These are phyloP conservation scores for Aureobasidium musti DNA, from an alignment of 2,329 filamentous ascomycete species.

Conservation along the genomic window DNA sequence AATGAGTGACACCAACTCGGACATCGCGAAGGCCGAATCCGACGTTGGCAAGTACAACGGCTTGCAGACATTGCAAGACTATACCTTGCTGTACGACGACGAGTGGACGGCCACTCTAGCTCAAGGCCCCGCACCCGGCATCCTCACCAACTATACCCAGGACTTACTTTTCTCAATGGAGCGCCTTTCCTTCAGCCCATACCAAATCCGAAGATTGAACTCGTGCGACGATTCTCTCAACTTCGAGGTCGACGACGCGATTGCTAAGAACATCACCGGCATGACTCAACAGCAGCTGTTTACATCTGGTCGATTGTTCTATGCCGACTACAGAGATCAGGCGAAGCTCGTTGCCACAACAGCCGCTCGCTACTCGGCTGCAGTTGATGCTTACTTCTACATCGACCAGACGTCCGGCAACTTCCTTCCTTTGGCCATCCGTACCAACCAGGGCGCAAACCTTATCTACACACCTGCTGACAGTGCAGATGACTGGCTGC, in stretches of 20 bases:
- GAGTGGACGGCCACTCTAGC: background rate
- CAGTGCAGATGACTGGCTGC: background rate
- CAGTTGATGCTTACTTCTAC: constrained; percentile 18
- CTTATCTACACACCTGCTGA: constrained; percentile 6
- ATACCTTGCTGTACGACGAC: constrained; percentile 12
- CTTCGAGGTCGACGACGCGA: constrained; percentile 12
- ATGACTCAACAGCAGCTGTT: constrained; percentile 10
- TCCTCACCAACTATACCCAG: constrained; percentile 20
- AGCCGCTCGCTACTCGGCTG: constrained; percentile 1
- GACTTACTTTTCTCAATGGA: constrained; percentile 17
- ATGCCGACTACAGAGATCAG: constrained; percentile 15
- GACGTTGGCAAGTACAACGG: constrained; percentile 9
- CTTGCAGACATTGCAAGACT: constrained; percentile 2
- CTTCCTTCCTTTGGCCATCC: constrained; percentile 8
- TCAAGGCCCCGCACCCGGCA: background rate
- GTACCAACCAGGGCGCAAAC: constrained; percentile 1
- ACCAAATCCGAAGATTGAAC: constrained; percentile 13
- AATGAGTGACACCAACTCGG: background rate
- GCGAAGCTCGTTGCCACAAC: background rate
- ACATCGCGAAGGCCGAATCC: background rate
- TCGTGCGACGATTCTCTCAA: background rate
- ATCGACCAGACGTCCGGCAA: background rate
- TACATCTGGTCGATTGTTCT: background rate
- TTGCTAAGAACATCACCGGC: constrained; percentile 5
- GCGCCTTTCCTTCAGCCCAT: constrained; percentile 9